Conservation (phyloP, 1,284 basidiomycete genomes). For the Puccinia triticina region DNA sequence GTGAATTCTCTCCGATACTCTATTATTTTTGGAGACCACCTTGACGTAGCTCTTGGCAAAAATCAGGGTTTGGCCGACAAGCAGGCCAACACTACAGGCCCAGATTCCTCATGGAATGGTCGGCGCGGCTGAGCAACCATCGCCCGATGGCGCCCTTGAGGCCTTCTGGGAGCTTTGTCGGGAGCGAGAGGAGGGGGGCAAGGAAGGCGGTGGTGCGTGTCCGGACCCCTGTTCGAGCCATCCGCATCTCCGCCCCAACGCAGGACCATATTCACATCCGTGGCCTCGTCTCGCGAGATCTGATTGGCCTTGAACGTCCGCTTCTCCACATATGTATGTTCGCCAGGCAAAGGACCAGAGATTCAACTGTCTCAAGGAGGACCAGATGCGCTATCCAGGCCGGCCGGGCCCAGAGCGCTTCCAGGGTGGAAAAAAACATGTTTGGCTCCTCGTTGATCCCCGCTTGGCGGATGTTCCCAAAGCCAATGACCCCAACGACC, state of each 20-base stretch:
- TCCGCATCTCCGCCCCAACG: constrained; percentile 53
- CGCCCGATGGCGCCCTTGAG: constrained; percentile 70
- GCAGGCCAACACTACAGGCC: constrained; percentile 83
- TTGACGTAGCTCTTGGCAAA: constrained; percentile 71
- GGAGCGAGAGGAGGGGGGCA: background rate
- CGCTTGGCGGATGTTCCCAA: constrained; percentile 68
- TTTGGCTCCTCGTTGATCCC: constrained; percentile 56
- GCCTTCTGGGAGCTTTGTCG: constrained; percentile 63
- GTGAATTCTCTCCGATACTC: too few species aligned
- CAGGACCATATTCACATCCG: constrained; percentile 53
- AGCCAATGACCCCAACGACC: constrained; percentile 78
- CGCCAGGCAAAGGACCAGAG: constrained; percentile 57
- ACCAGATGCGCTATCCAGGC: too few species aligned
- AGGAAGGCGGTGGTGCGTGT: background rate
- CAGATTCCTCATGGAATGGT: constrained; percentile 82
- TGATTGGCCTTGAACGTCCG: constrained; percentile 39
- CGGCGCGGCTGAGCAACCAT: constrained; percentile 76
- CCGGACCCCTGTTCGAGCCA: background rate
- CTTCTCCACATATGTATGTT: constrained; percentile 55
- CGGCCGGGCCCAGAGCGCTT: constrained; percentile 81
- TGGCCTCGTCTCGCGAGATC: constrained; percentile 61
- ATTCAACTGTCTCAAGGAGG: constrained; percentile 73
- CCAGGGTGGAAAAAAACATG: constrained; percentile 64
- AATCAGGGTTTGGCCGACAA: too few species aligned
- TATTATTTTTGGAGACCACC: constrained; percentile 47